Conservation (phyloP, 192 early-diverging fungal genomes). For the Gaertneriomyces semiglobifer region DNA sequence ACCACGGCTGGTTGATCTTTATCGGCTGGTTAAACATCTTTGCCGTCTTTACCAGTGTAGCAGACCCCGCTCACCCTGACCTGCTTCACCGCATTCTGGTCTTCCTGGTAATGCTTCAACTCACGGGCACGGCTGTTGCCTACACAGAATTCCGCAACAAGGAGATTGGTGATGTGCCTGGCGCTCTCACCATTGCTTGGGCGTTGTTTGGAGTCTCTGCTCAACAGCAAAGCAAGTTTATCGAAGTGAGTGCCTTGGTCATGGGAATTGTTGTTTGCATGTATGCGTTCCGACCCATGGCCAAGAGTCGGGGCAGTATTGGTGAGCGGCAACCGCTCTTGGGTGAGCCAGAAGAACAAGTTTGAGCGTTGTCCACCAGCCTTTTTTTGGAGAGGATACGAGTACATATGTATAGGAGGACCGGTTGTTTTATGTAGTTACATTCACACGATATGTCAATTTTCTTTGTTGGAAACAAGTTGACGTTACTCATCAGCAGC, state of each 20-base stretch:
- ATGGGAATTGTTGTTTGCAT: slow-evolving; percentile 2
- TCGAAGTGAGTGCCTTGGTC: slow-evolving; percentile 12
- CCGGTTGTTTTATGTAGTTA: too few species aligned
- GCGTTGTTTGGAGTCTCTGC: slow-evolving; percentile 22
- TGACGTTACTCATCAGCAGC: too few species aligned
- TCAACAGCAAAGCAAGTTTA: slow-evolving; percentile 18
- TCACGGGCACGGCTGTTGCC: slow-evolving; percentile 54
- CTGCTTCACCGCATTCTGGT: slow-evolving; percentile 45
- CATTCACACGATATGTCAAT: too few species aligned
- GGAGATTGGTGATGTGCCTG: slow-evolving; percentile 56
- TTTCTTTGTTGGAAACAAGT: too few species aligned
- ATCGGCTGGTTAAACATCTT: slow-evolving; percentile 57
- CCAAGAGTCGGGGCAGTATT: slow-evolving; percentile 10
- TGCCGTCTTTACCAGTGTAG: slow-evolving; percentile 50
- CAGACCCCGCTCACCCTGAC: slow-evolving; percentile 36
- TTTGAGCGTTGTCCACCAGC: background rate
- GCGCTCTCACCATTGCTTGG: slow-evolving; percentile 62
- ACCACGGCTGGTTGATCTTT: slow-evolving; percentile 64
- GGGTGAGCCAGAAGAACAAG: slow-evolving; percentile 10
- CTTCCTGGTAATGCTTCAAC: slow-evolving; percentile 49
- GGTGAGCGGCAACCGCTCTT: slow-evolving; percentile 20
- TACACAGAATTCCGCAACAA: slow-evolving; percentile 52
- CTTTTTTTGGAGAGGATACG: too few species aligned
- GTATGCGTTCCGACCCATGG: slow-evolving; percentile 26
- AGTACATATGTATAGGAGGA: too few species aligned